Conservation (phyloP, 106 monocot genomes). For the Vanilla planifolia region DNA sequence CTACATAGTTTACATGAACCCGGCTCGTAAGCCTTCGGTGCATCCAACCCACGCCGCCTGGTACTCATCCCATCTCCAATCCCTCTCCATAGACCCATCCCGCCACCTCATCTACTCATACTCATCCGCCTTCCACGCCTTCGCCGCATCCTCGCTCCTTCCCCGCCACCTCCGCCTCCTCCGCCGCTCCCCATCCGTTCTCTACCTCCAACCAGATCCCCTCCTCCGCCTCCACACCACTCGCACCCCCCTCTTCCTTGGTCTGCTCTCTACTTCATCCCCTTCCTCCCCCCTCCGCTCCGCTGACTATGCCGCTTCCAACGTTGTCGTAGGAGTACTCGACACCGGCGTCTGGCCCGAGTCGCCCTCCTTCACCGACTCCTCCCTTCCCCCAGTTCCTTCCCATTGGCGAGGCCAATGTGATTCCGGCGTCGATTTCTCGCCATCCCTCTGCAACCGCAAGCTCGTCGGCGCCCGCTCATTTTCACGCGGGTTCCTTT, state of each 20-base stretch:
- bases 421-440: constrained; percentile 40
- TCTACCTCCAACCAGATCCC: constrained; percentile 23
- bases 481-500: constrained; percentile 42
- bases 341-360: constrained; percentile 70
- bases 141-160: constrained; percentile 15
- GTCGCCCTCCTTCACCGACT: constrained; percentile 31
- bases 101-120: constrained; percentile 42
- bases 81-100: constrained; percentile 43
- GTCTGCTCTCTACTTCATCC: constrained; percentile 3
- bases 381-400: constrained; percentile 29
- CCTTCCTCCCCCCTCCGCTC: constrained; percentile 2
- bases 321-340: constrained; percentile 46
- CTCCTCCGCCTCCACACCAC: constrained; percentile 34
- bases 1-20: constrained; percentile 51
- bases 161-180: constrained; percentile 27
- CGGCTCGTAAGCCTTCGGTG: constrained; percentile 19
- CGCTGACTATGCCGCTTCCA: constrained; percentile 3
- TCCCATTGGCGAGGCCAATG: constrained; percentile 32
- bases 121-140: constrained; percentile 24
- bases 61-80: constrained; percentile 40
- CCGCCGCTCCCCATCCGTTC: constrained; percentile 24
- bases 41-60: constrained; percentile 30
- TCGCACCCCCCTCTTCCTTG: constrained; percentile 32
- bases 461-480: constrained; percentile 62
- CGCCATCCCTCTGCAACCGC: constrained; percentile 37